A percentile compares a stretch with the other conserved stretches of the same genome.
phyloP scores from a whole-genome alignment of 1,139 yeast genomes.

The Williopsis jadinii region DNA sequence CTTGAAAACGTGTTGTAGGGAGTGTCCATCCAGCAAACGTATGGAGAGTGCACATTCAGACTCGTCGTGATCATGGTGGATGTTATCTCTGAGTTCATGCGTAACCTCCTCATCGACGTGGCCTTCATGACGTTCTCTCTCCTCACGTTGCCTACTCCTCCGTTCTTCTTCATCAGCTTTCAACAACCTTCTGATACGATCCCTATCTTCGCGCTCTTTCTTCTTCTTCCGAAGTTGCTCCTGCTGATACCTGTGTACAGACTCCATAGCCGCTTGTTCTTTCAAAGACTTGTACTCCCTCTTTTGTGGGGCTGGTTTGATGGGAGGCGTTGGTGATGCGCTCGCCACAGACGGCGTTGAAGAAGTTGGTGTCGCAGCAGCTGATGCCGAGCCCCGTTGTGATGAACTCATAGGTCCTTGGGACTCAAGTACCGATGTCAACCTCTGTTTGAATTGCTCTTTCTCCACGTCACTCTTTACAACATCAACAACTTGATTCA shows the following conservation, averaged over 20 bases:
- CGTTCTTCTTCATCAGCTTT: slow-evolving; percentile 47
- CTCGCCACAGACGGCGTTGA: neutral
- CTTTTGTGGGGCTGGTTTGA: slow-evolving; percentile 2
- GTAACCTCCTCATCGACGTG: slow-evolving; percentile 9
- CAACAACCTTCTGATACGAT: slow-evolving; percentile 44
- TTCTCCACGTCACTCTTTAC: slow-evolving; percentile 29
- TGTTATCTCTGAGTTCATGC: slow-evolving; percentile 17
- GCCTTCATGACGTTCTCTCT: slow-evolving; percentile 14
- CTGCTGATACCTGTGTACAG: slow-evolving; percentile 34
- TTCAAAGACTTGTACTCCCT: slow-evolving; percentile 23
- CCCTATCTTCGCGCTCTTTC: slow-evolving; percentile 41
- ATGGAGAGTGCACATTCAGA: slow-evolving; percentile 39
- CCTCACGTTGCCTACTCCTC: slow-evolving; percentile 8
- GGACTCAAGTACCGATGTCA: slow-evolving; percentile 18
- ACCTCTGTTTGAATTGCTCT: slow-evolving; percentile 24
- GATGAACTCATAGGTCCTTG: neutral
- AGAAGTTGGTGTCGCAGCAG: neutral
- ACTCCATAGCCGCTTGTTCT: slow-evolving; percentile 32
- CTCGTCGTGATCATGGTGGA: slow-evolving; percentile 9
- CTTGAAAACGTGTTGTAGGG: slow-evolving; percentile 38
- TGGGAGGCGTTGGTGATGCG: neutral
- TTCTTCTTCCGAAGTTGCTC: slow-evolving; percentile 31
- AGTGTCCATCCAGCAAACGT: slow-evolving; percentile 48
- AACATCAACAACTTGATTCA: slow-evolving; percentile 39
- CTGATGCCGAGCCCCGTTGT: neutral